Base-by-base conservation (phyloP, 2,329 filamentous ascomycete species). In the Cordyceps cateniannulata region DNA sequence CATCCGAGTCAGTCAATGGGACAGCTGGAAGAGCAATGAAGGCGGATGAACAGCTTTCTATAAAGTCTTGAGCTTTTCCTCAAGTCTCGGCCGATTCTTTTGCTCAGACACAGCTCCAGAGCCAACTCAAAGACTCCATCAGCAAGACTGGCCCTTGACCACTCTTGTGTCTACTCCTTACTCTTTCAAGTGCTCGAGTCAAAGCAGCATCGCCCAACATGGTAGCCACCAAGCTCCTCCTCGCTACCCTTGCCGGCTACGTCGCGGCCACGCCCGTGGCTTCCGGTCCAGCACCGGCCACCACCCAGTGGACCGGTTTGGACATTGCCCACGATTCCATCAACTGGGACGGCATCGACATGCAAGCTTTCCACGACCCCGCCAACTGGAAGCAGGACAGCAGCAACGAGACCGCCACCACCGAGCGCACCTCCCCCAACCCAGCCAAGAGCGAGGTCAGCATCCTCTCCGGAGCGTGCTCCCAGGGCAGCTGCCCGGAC, bases 401-500 rank as follows among this genome's bases (percentile, higher is more conserved):
- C 47, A 44, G 45, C 49, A 44, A 42, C 57, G 25, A 53, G 35
- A 45, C 40, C 6, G 42, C 27, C 47, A 38, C 20, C 40, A 20
- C 27, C 20, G 49, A 45, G 45, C 47, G 16, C 29, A 18, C 35
- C n/a, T 40, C 56, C 10, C 18, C 56, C 9, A 32, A 32, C 40
- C 24, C 48, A 3, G 45, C 35, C 51, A 20, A 42, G 51, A 22
- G 20, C 47, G 45, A 52, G 16, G 3, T 59, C 48, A 27, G 20
- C 47, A 32, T 51, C 38, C 24, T 51, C 8, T 38, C 48, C 42
- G 59, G 59, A 3, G 20, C 62, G 18, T 63, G 59, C 45, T 32
- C 44, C 16, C 62, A 63, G 56, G 62, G 62, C 44, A 22, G 3
- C n/a, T 63, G 59, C 53, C 62, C 62, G 24, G 62, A 63, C 62